Percentiles rank a stretch among this genome's conserved stretches.
Evolutionary conservation across 805 yeast genomes (phyloP).

Genomic region (Alloascoidea africana): DNA sequence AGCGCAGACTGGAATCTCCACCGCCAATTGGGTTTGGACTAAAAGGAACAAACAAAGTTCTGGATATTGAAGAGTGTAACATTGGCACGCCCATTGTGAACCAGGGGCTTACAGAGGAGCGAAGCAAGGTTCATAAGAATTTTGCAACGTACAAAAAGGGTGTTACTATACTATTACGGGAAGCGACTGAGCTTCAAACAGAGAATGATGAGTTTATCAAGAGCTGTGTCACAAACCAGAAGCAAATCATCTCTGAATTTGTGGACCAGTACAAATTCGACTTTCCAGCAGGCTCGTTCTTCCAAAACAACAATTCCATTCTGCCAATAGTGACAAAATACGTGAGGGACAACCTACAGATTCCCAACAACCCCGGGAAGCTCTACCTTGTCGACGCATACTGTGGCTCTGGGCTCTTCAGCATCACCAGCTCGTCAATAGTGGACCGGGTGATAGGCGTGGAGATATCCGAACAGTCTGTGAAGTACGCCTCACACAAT

Average conservation of each 20-base stretch:
- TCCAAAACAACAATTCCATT: slow-evolving; percentile 90
- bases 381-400: slow-evolving; percentile 78
- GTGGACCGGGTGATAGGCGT: slow-evolving; percentile 87
- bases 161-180: slow-evolving; percentile 77
- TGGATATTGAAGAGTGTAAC: slow-evolving; percentile 89
- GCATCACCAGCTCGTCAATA: slow-evolving; percentile 68
- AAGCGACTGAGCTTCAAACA: slow-evolving; percentile 36
- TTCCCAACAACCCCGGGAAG: slow-evolving; percentile 21
- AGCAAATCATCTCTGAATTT: slow-evolving; percentile 68
- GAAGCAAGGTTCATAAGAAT: slow-evolving; percentile 34
- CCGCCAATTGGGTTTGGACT: slow-evolving; percentile 86
- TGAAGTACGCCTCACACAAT: slow-evolving; percentile 71
- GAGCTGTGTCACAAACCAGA: slow-evolving; percentile 65
- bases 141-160: slow-evolving; percentile 49
- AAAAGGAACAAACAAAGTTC: slow-evolving; percentile 60
- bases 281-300: slow-evolving; percentile 90
- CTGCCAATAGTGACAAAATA: slow-evolving; percentile 70
- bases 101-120: slow-evolving; percentile 55
- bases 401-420: slow-evolving; percentile 92
- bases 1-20: slow-evolving; percentile 17
- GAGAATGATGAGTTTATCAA: slow-evolving; percentile 28
- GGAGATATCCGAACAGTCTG: slow-evolving; percentile 84
- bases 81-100: slow-evolving; percentile 78
- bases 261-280: slow-evolving; percentile 55
- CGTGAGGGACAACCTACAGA: slow-evolving; percentile 55